Percentiles rank a stretch among this genome's conserved stretches.
phyloP scores from a whole-genome alignment of 1,284 basidiomycete genomes.

The Microbotryum violaceum region DNA sequence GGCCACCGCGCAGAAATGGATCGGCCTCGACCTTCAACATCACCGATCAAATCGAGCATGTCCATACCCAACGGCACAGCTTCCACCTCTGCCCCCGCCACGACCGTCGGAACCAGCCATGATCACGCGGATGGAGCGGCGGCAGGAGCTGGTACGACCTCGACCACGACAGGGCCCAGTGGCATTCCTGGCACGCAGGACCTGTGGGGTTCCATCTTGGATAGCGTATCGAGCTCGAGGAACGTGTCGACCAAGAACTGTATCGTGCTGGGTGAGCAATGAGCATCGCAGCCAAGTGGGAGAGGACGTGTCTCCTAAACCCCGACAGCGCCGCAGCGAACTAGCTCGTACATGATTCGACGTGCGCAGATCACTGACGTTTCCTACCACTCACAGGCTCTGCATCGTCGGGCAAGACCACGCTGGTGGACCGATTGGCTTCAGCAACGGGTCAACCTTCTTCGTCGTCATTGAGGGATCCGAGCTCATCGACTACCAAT shows the following conservation, averaged over 20 bases:
- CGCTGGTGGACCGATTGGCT: slow-evolving; percentile 60
- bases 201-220: slow-evolving; percentile 81
- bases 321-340: neutral
- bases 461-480: neutral
- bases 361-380: neutral
- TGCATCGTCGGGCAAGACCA: slow-evolving; percentile 65
- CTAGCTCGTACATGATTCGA: neutral
- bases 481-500: too few relatives aligned
- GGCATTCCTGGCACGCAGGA: slow-evolving; percentile 42
- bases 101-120: too few relatives aligned
- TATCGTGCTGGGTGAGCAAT: slow-evolving; percentile 60
- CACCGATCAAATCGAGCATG: too few relatives aligned
- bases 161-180: too few relatives aligned
- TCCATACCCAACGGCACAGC: too few relatives aligned
- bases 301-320: neutral
- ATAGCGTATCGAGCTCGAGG: slow-evolving; percentile 74
- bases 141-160: too few relatives aligned
- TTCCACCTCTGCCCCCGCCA: too few relatives aligned
- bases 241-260: slow-evolving; percentile 78
- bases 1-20: too few relatives aligned
- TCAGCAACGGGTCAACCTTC: slow-evolving; percentile 29
- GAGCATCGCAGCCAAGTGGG: neutral
- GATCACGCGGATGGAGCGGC: too few relatives aligned
- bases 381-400: neutral
- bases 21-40: too few relatives aligned